Base-by-base conservation (phyloP, 768 basidiomycete genomes). In the Strobilomyces dryophilus region DNA sequence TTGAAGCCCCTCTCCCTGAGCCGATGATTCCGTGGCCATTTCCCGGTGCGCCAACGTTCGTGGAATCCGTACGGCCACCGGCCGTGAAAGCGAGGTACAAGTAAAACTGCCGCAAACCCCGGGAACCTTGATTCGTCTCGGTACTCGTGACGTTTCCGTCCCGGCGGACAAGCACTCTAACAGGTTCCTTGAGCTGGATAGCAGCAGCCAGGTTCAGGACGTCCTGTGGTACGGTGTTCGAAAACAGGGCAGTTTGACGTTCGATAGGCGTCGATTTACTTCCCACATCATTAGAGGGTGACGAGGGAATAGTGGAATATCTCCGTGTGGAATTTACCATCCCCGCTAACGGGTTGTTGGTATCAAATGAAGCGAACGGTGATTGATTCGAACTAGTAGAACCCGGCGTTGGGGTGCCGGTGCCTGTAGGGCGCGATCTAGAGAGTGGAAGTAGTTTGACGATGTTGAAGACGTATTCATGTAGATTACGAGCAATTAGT, bases 161-260 rank as follows among this genome's bases (percentile, higher is more conserved):
- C 17, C 95, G 80, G 48, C 97, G 83, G 21, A 99, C 97, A 18
- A 99, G 83, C n/a, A 99, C 97, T 24, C 97, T 84, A 39, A 99
- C 94, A 20, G 97, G 95, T 68, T 99, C 97, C 48, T 89, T 84
- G 11, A 99, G 81, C 64, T 97, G 90, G 53, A 99, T 93, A 5
- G 89, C 84, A 49, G 91, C 84, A 1, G 94, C 94, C 39, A 99
- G 85, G 68, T 95, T 98, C 57, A 99, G 81, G 11, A 99, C 97
- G 65, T 99, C 97, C 67, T 95, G 93, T 15, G 93, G 95, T 17
- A 97, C 95, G 3, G 97, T 99, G 68, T 98, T 98, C 35, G 93
- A 95, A 72, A 98, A 98, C n/a, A 92, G 76, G 8, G 90, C 92
- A 5, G 92, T 92, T 70, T 95, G 93, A 24, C 94, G 85, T 60